Base-by-base conservation (phyloP, 768 basidiomycete genomes). In the Agrocybe praecox region DNA sequence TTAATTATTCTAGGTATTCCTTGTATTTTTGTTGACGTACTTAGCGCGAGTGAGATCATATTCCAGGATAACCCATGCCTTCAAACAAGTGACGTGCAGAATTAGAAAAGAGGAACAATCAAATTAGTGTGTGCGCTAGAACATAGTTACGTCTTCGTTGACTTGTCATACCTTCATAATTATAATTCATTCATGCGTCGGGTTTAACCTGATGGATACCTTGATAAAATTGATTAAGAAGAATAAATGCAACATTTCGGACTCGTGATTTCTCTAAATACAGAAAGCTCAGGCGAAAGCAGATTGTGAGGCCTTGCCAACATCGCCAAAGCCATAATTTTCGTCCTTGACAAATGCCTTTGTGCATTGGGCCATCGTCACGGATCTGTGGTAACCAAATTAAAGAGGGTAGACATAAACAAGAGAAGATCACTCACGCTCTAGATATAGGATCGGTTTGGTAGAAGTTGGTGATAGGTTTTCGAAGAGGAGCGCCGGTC, bases 291-390 rank as follows among this genome's bases (percentile, higher is more conserved):
- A 76, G 61, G 76, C 80, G 64, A 74, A 78, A 55, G 78, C 77
- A 57, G 76, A 74, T 65, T 78, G 76, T 32, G 72, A 77, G 68
- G 58, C 75, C 61, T 79, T 81, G 45, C 79, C 78, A 36, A 76
- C 68, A 43, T 80, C 77, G 50, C 76, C 76, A 62, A 85, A 81
- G 46, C 80, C 83, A 65, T 83, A 80, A 64, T 83, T 77, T 75
- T 90, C 87, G 29, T 84, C 87, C 68, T 88, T 87, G 59, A 89
- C 88, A 67, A 96, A 96, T 18, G 94, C 82, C 46, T 89, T 86
- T 14, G 90, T 91, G 70, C 94, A 96, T 63, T 94, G 90, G 1
- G 94, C 95, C 95, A 97, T 97, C 33, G 95, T 96, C 33, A 93
- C 90, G n/a, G 92, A 94, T 45, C 90, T 93, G 24, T 46, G 62